phyloP scores from a whole-genome alignment of 2,329 filamentous ascomycete genomes.

The Curvularia verruculosa region DNA sequence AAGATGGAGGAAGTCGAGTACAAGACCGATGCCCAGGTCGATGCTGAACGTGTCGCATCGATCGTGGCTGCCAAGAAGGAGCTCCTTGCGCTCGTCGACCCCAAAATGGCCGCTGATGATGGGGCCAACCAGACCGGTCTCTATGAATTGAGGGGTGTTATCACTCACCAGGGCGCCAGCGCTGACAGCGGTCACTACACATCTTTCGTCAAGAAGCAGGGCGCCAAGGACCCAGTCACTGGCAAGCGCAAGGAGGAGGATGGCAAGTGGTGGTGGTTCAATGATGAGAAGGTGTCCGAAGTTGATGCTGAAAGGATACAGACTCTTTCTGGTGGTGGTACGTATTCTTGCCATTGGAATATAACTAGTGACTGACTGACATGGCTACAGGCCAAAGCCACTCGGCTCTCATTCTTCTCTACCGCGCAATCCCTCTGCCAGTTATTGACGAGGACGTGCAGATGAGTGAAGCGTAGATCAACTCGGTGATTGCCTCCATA shows the following conservation, averaged over 20 bases:
- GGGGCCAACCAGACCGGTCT: slow-evolving; percentile 92
- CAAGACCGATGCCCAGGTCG: slow-evolving; percentile 94
- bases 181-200: slow-evolving; percentile 99
- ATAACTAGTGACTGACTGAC: slow-evolving; percentile 24
- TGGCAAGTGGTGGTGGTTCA: slow-evolving; percentile 99
- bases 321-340: slow-evolving; percentile 84
- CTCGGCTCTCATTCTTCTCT: slow-evolving; percentile 80
- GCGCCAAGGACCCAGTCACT: slow-evolving; percentile 71
- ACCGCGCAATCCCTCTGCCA: slow-evolving; percentile 74
- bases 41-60: slow-evolving; percentile 78
- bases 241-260: slow-evolving; percentile 82
- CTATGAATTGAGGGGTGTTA: slow-evolving; percentile 91
- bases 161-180: slow-evolving; percentile 95
- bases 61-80: slow-evolving; percentile 87
- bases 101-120: slow-evolving; percentile 74
- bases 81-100: slow-evolving; percentile 76
- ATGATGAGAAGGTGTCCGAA: slow-evolving; percentile 95
- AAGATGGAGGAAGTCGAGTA: slow-evolving; percentile 75
- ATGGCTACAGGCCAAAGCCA: slow-evolving; percentile 67
- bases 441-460: slow-evolving; percentile 56
- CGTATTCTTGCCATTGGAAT: slow-evolving; percentile 31
- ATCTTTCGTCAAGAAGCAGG: slow-evolving; percentile 93
- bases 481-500: neutral
- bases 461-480: slow-evolving; percentile 33
- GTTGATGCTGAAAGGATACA: slow-evolving; percentile 91